phyloP scores from a whole-genome alignment of 768 basidiomycete genomes.

The Naganishia friedmannii region DNA sequence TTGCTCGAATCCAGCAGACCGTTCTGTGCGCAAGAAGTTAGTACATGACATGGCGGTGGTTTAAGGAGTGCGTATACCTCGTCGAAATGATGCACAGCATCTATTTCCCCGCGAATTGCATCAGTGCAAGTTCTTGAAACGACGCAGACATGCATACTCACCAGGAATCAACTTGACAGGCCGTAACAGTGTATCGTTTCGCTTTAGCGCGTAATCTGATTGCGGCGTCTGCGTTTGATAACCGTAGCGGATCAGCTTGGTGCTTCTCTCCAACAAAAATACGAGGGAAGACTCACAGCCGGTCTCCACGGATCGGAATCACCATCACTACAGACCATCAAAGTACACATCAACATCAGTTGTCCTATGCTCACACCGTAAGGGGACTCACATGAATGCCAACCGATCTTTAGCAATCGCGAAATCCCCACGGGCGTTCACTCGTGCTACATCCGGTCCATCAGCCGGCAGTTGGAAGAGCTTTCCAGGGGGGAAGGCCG shows the following conservation, averaged over 20 bases:
- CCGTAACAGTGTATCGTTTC: slow-evolving; percentile 67
- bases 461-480: slow-evolving; percentile 65
- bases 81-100: slow-evolving; percentile 52
- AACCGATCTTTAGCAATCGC: slow-evolving; percentile 73
- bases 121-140: background rate
- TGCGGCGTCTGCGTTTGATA: slow-evolving; percentile 43
- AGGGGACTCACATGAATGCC: slow-evolving; percentile 66
- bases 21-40: slow-evolving; percentile 51
- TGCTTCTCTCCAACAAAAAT: background rate
- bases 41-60: background rate
- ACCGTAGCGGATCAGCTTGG: background rate
- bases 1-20: slow-evolving; percentile 62
- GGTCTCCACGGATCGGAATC: slow-evolving; percentile 80
- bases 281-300: slow-evolving; percentile 51
- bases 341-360: background rate
- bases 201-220: slow-evolving; percentile 57
- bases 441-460: slow-evolving; percentile 73
- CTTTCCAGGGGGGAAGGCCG: slow-evolving; percentile 66
- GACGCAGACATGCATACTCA: slow-evolving; percentile 52
- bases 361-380: slow-evolving; percentile 62
- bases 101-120: slow-evolving; percentile 22
- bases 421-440: slow-evolving; percentile 83
- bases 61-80: slow-evolving; percentile 33
- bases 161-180: slow-evolving; percentile 87
- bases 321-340: slow-evolving; percentile 36